Percentiles rank a stretch among this genome's conserved stretches.
phyloP scores from a whole-genome alignment of 108 stramenopile genomes.

The Asterionellopsis glacialis region DNA sequence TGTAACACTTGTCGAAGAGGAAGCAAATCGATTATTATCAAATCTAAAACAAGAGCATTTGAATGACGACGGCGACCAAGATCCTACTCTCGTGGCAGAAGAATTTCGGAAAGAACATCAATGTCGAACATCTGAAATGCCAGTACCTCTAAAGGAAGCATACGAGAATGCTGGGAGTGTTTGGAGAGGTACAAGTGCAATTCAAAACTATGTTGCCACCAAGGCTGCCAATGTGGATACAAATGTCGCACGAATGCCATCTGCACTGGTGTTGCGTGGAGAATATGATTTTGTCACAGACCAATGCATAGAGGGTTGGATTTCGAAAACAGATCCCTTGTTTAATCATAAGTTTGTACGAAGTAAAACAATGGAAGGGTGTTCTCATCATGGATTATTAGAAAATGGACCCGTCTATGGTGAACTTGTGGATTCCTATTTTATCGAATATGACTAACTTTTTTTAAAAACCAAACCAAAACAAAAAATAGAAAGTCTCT shows the following conservation, averaged over 20 bases:
- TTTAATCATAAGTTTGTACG: constrained; percentile 27
- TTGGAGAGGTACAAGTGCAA: constrained; percentile 52
- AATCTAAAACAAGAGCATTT: constrained; percentile 12
- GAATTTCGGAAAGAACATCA: constrained; percentile 53
- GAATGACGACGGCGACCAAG: constrained; percentile 17
- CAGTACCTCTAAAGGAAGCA: constrained; percentile 43
- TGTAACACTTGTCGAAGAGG: constrained; percentile 29
- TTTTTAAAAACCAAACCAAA: too few species aligned
- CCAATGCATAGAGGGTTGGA: constrained; percentile 38
- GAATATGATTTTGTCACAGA: constrained; percentile 60
- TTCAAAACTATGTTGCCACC: constrained; percentile 39
- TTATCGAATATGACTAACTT: not conserved
- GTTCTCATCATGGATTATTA: constrained; percentile 53
- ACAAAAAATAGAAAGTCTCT: too few species aligned
- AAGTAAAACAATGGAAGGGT: constrained; percentile 27
- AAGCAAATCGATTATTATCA: constrained; percentile 25
- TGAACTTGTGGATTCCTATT: not conserved
- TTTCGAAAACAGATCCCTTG: constrained; percentile 11
- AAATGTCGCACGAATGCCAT: constrained; percentile 26
- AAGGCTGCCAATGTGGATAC: constrained; percentile 12
- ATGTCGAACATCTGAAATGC: constrained; percentile 45
- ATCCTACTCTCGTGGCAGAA: constrained; percentile 13
- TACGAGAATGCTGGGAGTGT: constrained; percentile 49
- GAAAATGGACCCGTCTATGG: constrained; percentile 26
- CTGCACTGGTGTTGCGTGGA: constrained; percentile 34